A percentile compares a stretch with the other conserved stretches of the same genome.
phyloP scores from a whole-genome alignment of 2,329 filamentous ascomycete genomes.

The Coniochaeta sp. region DNA sequence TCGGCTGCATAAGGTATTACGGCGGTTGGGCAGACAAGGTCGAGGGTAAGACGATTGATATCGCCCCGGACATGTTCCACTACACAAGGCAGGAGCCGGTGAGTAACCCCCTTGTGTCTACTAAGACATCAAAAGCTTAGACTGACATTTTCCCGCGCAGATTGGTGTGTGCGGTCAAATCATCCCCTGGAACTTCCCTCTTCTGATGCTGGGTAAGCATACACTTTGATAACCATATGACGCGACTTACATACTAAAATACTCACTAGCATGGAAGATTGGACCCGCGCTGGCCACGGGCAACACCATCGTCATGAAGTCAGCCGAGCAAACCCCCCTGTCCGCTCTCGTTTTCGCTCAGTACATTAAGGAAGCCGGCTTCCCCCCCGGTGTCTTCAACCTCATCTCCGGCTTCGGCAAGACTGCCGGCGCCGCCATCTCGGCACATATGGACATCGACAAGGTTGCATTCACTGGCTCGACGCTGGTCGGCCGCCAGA shows the following conservation, averaged over 20 bases:
- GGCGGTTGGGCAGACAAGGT: slow-evolving; percentile 92
- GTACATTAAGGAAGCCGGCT: slow-evolving; percentile 67
- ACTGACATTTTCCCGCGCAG: slow-evolving; percentile 19
- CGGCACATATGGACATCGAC: slow-evolving; percentile 72
- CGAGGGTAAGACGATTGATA: slow-evolving; percentile 78
- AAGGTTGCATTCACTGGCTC: slow-evolving; percentile 81
- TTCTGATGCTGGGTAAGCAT: slow-evolving; percentile 54
- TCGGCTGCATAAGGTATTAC: slow-evolving; percentile 74
- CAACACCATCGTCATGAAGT: slow-evolving; percentile 67
- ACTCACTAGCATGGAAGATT: slow-evolving; percentile 63
- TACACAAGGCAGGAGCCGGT: slow-evolving; percentile 74
- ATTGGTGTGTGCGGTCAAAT: slow-evolving; percentile 79
- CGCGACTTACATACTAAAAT: background rate
- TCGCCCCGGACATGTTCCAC: slow-evolving; percentile 69
- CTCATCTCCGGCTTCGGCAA: slow-evolving; percentile 72
- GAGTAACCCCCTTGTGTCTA: too few species aligned
- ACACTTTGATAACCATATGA: background rate
- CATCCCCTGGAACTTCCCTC: slow-evolving; percentile 83
- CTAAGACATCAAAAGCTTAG: background rate
- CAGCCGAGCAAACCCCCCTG: slow-evolving; percentile 69
- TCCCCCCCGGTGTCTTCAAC: slow-evolving; percentile 72
- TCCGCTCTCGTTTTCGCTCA: slow-evolving; percentile 58
- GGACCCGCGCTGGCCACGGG: slow-evolving; percentile 65
- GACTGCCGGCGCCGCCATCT: slow-evolving; percentile 67
- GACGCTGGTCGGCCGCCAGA: slow-evolving; percentile 62